Evolutionary conservation across 2,329 filamentous ascomycete genomes (phyloP).

Genomic region (Stagonosporopsis rhizophila): DNA sequence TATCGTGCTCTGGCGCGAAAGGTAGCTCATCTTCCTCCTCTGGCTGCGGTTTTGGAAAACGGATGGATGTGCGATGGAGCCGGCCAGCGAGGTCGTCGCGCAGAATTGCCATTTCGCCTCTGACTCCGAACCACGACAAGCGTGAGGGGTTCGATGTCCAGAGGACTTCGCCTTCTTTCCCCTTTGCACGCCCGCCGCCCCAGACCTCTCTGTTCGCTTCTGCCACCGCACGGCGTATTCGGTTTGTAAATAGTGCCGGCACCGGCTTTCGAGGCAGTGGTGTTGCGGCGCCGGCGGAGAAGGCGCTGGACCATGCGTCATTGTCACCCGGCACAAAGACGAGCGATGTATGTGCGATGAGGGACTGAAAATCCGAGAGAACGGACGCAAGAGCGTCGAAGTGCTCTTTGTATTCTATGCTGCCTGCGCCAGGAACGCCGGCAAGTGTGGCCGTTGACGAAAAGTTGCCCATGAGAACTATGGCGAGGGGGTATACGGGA

Average conservation of each 20-base stretch:
- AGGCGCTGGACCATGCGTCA: conserved; percentile 93
- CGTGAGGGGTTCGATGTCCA: conserved; percentile 91
- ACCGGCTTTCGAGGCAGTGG: conserved; percentile 74
- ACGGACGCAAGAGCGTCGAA: conserved; percentile 87
- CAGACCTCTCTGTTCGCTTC: conserved; percentile 74
- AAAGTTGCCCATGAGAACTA: conserved; percentile 89
- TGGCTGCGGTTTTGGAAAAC: conserved; percentile 61
- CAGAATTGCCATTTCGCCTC: conserved; percentile 86
- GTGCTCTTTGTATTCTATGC: conserved; percentile 95
- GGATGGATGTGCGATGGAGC: conserved; percentile 77
- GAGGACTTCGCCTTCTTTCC: conserved; percentile 72
- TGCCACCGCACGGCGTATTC: conserved; percentile 81
- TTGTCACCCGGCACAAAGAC: conserved; percentile 96
- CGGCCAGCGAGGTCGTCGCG: conserved; percentile 85
- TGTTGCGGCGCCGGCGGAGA: conserved; percentile 75
- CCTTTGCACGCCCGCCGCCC: conserved; percentile 53
- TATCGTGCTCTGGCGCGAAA: conserved; percentile 47
- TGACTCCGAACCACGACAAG: conserved; percentile 83
- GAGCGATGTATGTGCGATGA: conserved; percentile 82
- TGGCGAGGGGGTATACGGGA: conserved; percentile 73
- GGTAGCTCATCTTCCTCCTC: conserved; percentile 22
- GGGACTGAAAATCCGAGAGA: conserved; percentile 80
- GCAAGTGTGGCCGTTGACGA: conserved; percentile 64
- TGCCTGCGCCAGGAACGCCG: conserved; percentile 74
- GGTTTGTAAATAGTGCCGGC: conserved; percentile 88